Conservation (phyloP, 768 basidiomycete species). For the Hypsizygus marmoreus region DNA sequence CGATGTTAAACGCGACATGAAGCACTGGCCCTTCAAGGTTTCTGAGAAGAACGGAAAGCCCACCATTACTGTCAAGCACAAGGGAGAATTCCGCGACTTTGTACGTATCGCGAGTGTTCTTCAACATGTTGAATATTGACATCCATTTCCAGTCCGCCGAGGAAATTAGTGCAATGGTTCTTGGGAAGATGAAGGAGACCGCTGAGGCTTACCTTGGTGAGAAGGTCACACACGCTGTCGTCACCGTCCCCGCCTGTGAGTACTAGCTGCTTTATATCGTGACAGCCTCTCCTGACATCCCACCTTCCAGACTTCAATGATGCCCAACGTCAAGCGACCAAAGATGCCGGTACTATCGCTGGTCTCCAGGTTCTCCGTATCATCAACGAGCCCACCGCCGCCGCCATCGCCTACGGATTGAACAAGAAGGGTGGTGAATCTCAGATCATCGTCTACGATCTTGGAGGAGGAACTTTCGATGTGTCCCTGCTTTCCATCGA, state of each 20-base stretch:
- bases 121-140: background rate
- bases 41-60: slow-evolving; percentile 82
- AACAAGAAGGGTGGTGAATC: slow-evolving; percentile 95
- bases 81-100: slow-evolving; percentile 79
- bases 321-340: slow-evolving; percentile 98
- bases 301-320: slow-evolving; percentile 86
- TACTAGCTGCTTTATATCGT: slow-evolving; percentile 5
- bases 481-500: slow-evolving; percentile 95
- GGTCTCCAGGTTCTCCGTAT: slow-evolving; percentile 95
- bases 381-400: slow-evolving; percentile 97
- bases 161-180: slow-evolving; percentile 94
- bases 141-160: slow-evolving; percentile 71
- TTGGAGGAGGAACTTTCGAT: slow-evolving; percentile 98
- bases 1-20: slow-evolving; percentile 80
- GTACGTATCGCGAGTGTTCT: slow-evolving; percentile 46
- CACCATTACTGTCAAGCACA: slow-evolving; percentile 74
- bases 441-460: slow-evolving; percentile 97
- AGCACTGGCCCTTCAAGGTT: slow-evolving; percentile 91
- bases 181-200: slow-evolving; percentile 98
- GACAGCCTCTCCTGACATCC: slow-evolving; percentile 1
- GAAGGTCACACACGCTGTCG: slow-evolving; percentile 95
- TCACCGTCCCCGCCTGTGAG: slow-evolving; percentile 95
- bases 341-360: slow-evolving; percentile 94
- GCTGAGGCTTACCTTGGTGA: slow-evolving; percentile 97
- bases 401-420: slow-evolving; percentile 97